Conservation (phyloP, 306 rosid genomes). For the Potentilla sterilis region DNA sequence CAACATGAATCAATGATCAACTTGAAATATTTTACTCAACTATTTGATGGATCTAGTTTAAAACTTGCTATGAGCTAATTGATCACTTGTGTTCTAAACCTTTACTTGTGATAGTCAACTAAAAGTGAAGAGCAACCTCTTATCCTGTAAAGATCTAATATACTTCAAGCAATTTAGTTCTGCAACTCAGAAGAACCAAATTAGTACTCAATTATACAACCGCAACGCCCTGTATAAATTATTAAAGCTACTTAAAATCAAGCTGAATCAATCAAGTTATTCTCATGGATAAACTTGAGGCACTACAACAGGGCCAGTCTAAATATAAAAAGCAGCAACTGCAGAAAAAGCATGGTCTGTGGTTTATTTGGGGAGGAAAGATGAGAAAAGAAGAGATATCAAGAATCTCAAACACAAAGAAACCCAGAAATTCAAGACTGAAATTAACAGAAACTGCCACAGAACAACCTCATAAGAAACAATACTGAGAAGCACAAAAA, state of each 20-base stretch:
- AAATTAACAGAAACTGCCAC: conserved; percentile 9
- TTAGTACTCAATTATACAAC: background rate
- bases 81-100: background rate
- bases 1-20: background rate
- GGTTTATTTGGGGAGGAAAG: background rate
- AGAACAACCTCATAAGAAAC: conserved; percentile 3
- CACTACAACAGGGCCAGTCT: background rate
- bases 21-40: background rate
- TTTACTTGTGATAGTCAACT: background rate
- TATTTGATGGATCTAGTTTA: background rate
- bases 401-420: background rate
- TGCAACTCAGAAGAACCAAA: conserved; percentile 12
- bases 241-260: background rate
- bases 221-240: background rate
- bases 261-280: background rate
- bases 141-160: background rate
- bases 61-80: background rate
- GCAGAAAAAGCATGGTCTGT: background rate
- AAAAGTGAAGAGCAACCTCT: background rate
- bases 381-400: too few species aligned
- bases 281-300: background rate
- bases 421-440: conserved; percentile 13
- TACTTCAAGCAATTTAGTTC: background rate
- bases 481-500: background rate
- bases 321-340: background rate